Percentiles rank a stretch among this genome's conserved stretches.
These are phyloP conservation scores for Spathaspora arborariae DNA, from an alignment of 805 yeast species.

Conservation along the genomic window DNA sequence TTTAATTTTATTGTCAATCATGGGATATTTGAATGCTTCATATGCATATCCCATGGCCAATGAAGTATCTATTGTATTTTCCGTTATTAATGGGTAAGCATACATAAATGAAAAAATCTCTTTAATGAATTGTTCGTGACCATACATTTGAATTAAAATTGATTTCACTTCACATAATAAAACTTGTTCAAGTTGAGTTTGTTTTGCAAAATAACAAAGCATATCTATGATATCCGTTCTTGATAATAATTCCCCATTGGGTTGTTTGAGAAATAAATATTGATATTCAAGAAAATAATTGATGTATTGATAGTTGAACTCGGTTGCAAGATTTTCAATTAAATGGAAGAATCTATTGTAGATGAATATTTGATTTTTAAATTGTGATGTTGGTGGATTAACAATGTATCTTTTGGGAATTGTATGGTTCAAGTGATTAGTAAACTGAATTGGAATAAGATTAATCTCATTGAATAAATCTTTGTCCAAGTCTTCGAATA, in stretches of 20 bases:
- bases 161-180: not conserved
- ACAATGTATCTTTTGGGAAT: not conserved
- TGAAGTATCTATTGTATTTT: not conserved
- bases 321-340: not conserved
- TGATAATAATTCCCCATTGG: not conserved
- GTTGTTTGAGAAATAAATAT: not conserved
- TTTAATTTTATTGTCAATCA: not conserved
- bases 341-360: not conserved
- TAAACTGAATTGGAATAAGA: not conserved
- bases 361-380: not conserved
- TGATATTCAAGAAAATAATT: not conserved
- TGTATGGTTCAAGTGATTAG: not conserved
- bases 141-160: not conserved
- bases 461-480: not conserved
- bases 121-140: not conserved
- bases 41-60: constrained; percentile 1
- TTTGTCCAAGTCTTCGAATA: constrained; percentile 2
- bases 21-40: constrained; percentile 1
- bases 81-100: not conserved
- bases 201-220: not conserved
- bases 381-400: not conserved
- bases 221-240: not conserved
- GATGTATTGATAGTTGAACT: not conserved
- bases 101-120: not conserved
- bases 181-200: not conserved